Evolutionary conservation across 2,329 filamentous ascomycete species (phyloP), one percentile per base, ranked within the genome.

Genomic region (Tolypocladium endophyticum): DNA sequence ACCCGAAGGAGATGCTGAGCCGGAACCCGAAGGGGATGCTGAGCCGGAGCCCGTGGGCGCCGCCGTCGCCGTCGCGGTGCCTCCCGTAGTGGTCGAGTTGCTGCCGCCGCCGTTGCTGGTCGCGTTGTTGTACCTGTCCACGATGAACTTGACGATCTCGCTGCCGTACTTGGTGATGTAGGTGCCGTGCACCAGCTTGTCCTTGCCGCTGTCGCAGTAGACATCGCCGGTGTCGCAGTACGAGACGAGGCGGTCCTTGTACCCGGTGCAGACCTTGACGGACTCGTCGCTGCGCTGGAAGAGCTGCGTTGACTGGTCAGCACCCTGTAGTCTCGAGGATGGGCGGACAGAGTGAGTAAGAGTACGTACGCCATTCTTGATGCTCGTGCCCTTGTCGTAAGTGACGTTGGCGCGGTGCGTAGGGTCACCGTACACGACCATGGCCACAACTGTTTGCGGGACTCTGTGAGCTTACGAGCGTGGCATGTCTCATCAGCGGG

Each of bases 211-310:
- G 64, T 73, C 74, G 64, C 75, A 77, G 67, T 74, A 77, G 20
- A 67, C 60, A 61, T 79, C 77, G 55, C 74, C 74, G 0, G 63
- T 70, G 66, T 77, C 75, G 66, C 75, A 77, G 66, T 72, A 77
- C 4, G 75, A 75, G 53, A 70, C 66, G 53, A 77, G 64, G 39
- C 71, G 71, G 64, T 69, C 62, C 58, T 66, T 64, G 64, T 75
- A 74, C 41, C 68, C 63, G 61, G 73, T 66, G 67, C 75, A 77
- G 18, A 20, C 23, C 8, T 30, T 18, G 12, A 66, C 64, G 41
- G 65, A 68, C 52, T 68, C 64, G 59, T 74, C 66, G n/a, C 68
- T 64, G 50, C 75, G 74, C 39, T 63, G 55, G 61, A 77, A 76
- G 57, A 76, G 62, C 75, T 77, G 47, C 25, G 23, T 9, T 2